A percentile compares a stretch with the other conserved stretches of the same genome.
Evolutionary conservation across 2,329 filamentous ascomycete species (phyloP).

Genomic region (Microcyclosporella mali): DNA sequence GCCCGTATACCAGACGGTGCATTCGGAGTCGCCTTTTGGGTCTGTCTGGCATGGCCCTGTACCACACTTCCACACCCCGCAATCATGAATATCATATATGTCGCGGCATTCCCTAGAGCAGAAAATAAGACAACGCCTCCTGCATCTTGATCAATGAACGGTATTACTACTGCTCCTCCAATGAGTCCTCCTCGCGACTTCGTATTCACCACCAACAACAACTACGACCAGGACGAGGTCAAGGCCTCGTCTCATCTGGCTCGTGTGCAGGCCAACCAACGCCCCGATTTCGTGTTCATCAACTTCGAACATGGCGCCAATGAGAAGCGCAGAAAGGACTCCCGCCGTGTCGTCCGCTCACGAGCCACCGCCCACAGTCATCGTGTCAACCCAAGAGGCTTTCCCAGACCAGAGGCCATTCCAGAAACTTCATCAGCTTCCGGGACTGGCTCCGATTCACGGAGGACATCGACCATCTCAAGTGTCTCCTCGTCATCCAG

Average conservation of each 20-base stretch:
- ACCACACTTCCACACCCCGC: too few relatives aligned
- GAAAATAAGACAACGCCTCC: too few relatives aligned
- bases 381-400: slow-evolving; percentile 14
- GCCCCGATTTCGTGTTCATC: slow-evolving; percentile 16
- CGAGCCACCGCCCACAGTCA: slow-evolving; percentile 18
- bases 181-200: slow-evolving; percentile 5
- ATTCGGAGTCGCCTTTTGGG: too few relatives aligned
- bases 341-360: slow-evolving; percentile 15
- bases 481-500: background rate
- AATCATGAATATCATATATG: too few relatives aligned
- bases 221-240: slow-evolving; percentile 14
- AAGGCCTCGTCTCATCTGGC: slow-evolving; percentile 7
- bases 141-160: too few relatives aligned
- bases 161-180: too few relatives aligned
- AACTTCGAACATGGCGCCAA: slow-evolving; percentile 10
- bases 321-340: slow-evolving; percentile 11
- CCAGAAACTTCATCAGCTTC: slow-evolving; percentile 2
- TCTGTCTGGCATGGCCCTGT: too few relatives aligned
- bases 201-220: slow-evolving; percentile 17
- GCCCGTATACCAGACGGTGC: too few relatives aligned
- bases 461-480: background rate
- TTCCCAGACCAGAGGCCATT: slow-evolving; percentile 8
- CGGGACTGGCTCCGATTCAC: background rate
- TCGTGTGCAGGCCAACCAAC: slow-evolving; percentile 8
- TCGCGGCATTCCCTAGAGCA: background rate